These are phyloP conservation scores for Wickerhamomyces strasburgensis DNA, from an alignment of 805 yeast genomes.

Conservation along the genomic window DNA sequence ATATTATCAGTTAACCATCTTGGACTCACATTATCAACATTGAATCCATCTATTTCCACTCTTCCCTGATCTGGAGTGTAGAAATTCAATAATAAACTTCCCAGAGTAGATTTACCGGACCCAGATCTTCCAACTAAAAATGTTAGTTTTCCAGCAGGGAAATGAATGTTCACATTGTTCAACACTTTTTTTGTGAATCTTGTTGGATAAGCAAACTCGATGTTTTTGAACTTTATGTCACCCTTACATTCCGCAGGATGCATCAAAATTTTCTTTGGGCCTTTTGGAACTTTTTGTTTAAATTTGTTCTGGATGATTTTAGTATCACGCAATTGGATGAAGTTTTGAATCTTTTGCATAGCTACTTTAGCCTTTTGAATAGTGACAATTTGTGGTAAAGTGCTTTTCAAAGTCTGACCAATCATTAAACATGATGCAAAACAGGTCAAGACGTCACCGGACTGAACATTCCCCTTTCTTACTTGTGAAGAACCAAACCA, in stretches of 20 bases:
- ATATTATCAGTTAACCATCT: constrained; percentile 58
- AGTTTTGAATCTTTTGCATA: constrained; percentile 40
- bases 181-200: constrained; percentile 46
- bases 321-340: constrained; percentile 27
- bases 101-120: constrained; percentile 85
- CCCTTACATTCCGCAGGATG: constrained; percentile 37
- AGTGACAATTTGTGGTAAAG: constrained; percentile 52
- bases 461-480: constrained; percentile 38
- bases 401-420: constrained; percentile 52
- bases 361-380: constrained; percentile 75
- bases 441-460: constrained; percentile 73
- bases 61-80: constrained; percentile 51
- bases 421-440: constrained; percentile 75
- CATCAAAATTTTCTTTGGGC: constrained; percentile 14
- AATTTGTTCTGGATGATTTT: constrained; percentile 10
- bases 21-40: constrained; percentile 37
- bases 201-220: constrained; percentile 60
- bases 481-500: constrained; percentile 84
- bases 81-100: constrained; percentile 54
- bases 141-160: constrained; percentile 43
- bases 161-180: constrained; percentile 37
- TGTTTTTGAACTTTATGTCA: constrained; percentile 46
- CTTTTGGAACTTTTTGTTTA: constrained; percentile 5
- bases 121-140: constrained; percentile 88
- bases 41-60: constrained; percentile 51